Percentiles rank a stretch among this genome's conserved stretches.
phyloP scores from a whole-genome alignment of 2,329 filamentous ascomycete species.

The Daldinia sp. region DNA sequence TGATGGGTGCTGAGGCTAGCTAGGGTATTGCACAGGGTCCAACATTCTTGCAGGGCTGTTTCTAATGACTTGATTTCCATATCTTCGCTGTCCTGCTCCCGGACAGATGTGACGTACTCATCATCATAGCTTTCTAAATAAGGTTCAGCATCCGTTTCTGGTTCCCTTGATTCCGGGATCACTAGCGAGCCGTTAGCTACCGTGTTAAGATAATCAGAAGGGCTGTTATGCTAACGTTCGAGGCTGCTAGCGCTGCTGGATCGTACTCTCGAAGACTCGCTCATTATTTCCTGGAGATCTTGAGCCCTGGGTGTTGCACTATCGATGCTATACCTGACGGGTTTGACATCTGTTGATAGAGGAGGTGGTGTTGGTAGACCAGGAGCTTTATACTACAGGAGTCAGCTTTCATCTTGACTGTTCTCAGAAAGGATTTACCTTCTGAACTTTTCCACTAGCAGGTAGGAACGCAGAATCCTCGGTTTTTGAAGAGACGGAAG shows the following conservation, averaged over 20 bases:
- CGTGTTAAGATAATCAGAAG: neutral
- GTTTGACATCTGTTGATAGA: slow-evolving; percentile 78
- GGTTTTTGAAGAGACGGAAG: slow-evolving; percentile 41
- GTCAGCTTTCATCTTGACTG: slow-evolving; percentile 23
- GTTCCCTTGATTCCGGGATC: slow-evolving; percentile 58
- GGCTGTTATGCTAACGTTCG: slow-evolving; percentile 69
- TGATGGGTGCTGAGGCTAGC: slow-evolving; percentile 86
- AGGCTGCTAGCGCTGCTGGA: slow-evolving; percentile 78
- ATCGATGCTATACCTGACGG: slow-evolving; percentile 70
- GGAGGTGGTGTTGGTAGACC: slow-evolving; percentile 70
- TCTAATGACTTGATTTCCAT: slow-evolving; percentile 74
- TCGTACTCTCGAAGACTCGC: slow-evolving; percentile 62
- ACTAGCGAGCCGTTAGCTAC: slow-evolving; percentile 52
- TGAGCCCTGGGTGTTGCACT: slow-evolving; percentile 83
- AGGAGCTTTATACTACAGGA: slow-evolving; percentile 45
- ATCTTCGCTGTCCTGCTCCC: slow-evolving; percentile 53
- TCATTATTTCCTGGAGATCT: slow-evolving; percentile 75
- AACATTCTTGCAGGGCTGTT: slow-evolving; percentile 84
- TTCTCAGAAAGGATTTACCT: slow-evolving; percentile 44
- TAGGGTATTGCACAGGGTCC: slow-evolving; percentile 92
- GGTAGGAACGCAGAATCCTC: slow-evolving; percentile 50
- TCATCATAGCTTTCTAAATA: slow-evolving; percentile 65
- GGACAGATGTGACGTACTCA: slow-evolving; percentile 54
- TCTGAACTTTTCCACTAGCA: slow-evolving; percentile 48
- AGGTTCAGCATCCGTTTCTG: slow-evolving; percentile 60